Evolutionary conservation across 1,139 yeast genomes (phyloP).

Genomic region (Insectozyma bohioensis): DNA sequence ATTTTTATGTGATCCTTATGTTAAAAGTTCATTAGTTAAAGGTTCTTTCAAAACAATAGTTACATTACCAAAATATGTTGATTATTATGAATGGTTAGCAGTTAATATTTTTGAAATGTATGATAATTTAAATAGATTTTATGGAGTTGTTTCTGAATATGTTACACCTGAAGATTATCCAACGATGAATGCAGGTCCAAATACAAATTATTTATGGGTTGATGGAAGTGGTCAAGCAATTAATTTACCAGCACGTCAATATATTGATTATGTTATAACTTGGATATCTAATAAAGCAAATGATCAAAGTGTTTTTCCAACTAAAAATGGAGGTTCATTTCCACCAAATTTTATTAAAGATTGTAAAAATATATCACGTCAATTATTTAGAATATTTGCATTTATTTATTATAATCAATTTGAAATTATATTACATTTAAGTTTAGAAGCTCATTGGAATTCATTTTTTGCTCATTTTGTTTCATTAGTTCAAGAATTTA

Average conservation of each 20-base stretch:
- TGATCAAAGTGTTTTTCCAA: constrained; percentile 89
- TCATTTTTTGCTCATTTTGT: constrained; percentile 96
- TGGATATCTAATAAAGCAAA: constrained; percentile 89
- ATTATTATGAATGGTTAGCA: constrained; percentile 93
- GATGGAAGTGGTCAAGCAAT: constrained; percentile 77
- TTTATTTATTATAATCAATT: constrained; percentile 93
- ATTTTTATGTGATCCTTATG: constrained; percentile 89
- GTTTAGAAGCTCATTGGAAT: constrained; percentile 97
- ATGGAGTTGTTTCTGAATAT: constrained; percentile 84
- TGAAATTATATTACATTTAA: constrained; percentile 84
- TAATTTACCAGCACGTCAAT: constrained; percentile 88
- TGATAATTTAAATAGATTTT: constrained; percentile 82
- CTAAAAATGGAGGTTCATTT: constrained; percentile 89
- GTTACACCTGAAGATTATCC: constrained; percentile 88
- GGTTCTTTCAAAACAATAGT: constrained; percentile 98
- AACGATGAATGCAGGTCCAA: constrained; percentile 95
- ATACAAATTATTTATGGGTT: constrained; percentile 87
- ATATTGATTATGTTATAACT: constrained; percentile 85
- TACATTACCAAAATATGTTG: constrained; percentile 92
- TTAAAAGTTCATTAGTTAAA: constrained; percentile 89
- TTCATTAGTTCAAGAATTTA: constrained; percentile 82
- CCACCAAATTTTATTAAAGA: constrained; percentile 84
- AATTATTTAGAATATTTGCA: constrained; percentile 96
- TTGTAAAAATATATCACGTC: constrained; percentile 82
- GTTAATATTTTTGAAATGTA: constrained; percentile 87